A percentile compares a stretch with the other conserved stretches of the same genome.
These are phyloP conservation scores for Ilex asprella DNA, from an alignment of 257 asterid species.

Conservation along the genomic window DNA sequence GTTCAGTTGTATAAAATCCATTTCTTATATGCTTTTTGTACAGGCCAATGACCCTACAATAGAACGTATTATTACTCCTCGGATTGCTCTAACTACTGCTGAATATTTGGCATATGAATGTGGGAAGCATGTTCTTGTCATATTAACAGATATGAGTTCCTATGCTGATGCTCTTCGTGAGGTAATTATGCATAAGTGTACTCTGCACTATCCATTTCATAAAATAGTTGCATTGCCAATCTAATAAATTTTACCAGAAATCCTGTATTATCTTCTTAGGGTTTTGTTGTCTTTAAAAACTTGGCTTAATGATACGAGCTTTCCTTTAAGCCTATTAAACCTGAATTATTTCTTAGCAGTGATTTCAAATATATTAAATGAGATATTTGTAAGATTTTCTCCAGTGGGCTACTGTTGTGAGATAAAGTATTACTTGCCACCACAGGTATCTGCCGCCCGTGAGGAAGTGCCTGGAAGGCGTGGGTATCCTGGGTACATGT, in stretches of 20 bases:
- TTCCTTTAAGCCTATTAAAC: no score
- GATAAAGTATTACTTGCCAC: background rate
- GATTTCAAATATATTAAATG: no score
- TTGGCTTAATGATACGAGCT: no score
- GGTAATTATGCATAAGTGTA: slow-evolving; percentile 33
- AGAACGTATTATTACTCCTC: slow-evolving; percentile 95
- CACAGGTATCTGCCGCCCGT: slow-evolving; percentile 96
- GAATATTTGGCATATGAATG: slow-evolving; percentile 94
- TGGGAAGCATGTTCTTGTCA: slow-evolving; percentile 98
- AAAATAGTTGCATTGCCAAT: background rate
- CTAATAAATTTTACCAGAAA: no score
- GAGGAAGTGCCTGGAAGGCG: slow-evolving; percentile 99
- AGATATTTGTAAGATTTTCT: background rate
- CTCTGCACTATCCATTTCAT: background rate
- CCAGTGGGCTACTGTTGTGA: background rate
- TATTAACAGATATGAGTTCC: slow-evolving; percentile 97
- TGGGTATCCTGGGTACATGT: slow-evolving; percentile 87
- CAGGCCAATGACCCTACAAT: slow-evolving; percentile 98
- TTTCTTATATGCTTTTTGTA: slow-evolving; percentile 8
- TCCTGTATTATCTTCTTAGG: background rate
- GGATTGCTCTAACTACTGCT: slow-evolving; percentile 95
- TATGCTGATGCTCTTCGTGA: slow-evolving; percentile 99
- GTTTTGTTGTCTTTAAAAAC: no score
- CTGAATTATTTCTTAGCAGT: background rate
- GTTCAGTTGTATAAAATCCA: no score